These are phyloP conservation scores for Saturnispora sekii DNA, from an alignment of 805 yeast species.

Conservation along the genomic window DNA sequence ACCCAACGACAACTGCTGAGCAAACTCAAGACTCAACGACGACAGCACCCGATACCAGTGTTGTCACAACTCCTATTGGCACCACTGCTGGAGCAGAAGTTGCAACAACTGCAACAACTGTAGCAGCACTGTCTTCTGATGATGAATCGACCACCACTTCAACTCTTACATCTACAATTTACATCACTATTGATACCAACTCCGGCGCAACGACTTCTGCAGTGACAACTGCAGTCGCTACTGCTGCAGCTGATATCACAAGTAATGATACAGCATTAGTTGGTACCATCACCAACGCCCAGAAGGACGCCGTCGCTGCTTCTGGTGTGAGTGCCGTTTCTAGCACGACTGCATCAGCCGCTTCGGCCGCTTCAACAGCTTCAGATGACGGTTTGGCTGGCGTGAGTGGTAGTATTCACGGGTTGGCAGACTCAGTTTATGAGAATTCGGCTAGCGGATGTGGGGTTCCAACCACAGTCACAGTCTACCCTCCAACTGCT, in stretches of 20 bases:
- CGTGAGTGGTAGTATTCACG: not conserved
- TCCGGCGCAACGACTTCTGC: constrained; percentile 8
- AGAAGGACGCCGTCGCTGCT: too few relatives aligned
- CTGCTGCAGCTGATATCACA: constrained; percentile 4
- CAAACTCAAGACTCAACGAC: not conserved
- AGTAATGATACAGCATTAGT: not conserved
- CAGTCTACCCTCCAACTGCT: constrained; percentile 4
- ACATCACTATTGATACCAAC: constrained; percentile 10
- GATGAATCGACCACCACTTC: constrained; percentile 13
- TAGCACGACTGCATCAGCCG: not conserved
- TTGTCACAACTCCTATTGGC: constrained; percentile 6
- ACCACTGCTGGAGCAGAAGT: not conserved
- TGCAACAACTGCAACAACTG: not conserved
- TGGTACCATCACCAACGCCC: too few relatives aligned
- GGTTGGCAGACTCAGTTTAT: constrained; percentile 3
- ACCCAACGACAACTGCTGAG: not conserved
- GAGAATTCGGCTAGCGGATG: constrained; percentile 4
- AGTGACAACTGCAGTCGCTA: constrained; percentile 9
- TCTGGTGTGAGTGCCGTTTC: too few relatives aligned
- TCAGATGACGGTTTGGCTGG: not conserved
- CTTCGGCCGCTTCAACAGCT: not conserved
- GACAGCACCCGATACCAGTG: not conserved
- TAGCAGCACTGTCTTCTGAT: not conserved
- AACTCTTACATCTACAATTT: constrained; percentile 14
- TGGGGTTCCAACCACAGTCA: constrained; percentile 1